phyloP scores from a whole-genome alignment of 495 filamentous ascomycete species.

The Corynascus novoguineensis region DNA sequence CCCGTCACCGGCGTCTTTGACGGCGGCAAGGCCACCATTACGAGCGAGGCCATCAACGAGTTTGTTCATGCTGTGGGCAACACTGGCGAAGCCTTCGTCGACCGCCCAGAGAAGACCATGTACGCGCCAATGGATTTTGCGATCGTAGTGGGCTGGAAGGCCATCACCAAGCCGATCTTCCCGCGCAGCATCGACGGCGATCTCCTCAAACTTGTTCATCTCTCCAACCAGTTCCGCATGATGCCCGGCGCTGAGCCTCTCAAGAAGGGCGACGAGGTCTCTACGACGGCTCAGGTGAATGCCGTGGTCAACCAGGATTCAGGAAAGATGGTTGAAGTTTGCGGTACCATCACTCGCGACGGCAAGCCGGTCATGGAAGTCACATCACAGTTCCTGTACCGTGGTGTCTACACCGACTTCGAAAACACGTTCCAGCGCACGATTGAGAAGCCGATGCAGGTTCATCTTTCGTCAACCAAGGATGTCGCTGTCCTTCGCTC shows the following conservation, averaged over 20 bases:
- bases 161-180: slow-evolving; percentile 98
- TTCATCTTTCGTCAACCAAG: slow-evolving; percentile 77
- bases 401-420: slow-evolving; percentile 85
- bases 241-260: slow-evolving; percentile 89
- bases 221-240: slow-evolving; percentile 98
- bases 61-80: slow-evolving; percentile 98
- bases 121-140: slow-evolving; percentile 98
- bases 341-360: slow-evolving; percentile 86
- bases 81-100: slow-evolving; percentile 97
- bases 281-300: slow-evolving; percentile 93
- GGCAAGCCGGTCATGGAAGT: slow-evolving; percentile 95
- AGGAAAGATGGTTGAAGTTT: slow-evolving; percentile 99
- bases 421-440: slow-evolving; percentile 99
- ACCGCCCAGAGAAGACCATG: slow-evolving; percentile 89
- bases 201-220: slow-evolving; percentile 86
- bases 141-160: slow-evolving; percentile 98
- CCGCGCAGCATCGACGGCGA: slow-evolving; percentile 91
- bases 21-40: slow-evolving; percentile 80
- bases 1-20: slow-evolving; percentile 80
- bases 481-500: slow-evolving; percentile 90
- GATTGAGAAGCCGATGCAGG: slow-evolving; percentile 89
- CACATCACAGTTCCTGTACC: slow-evolving; percentile 94
- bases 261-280: slow-evolving; percentile 87
- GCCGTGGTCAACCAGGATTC: slow-evolving; percentile 97
- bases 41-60: slow-evolving; percentile 87